Evolutionary conservation across 371 early-diverging fungal genomes (phyloP), one percentile per base, ranked within the genome.

Genomic region (Mortierella polycephala): DNA sequence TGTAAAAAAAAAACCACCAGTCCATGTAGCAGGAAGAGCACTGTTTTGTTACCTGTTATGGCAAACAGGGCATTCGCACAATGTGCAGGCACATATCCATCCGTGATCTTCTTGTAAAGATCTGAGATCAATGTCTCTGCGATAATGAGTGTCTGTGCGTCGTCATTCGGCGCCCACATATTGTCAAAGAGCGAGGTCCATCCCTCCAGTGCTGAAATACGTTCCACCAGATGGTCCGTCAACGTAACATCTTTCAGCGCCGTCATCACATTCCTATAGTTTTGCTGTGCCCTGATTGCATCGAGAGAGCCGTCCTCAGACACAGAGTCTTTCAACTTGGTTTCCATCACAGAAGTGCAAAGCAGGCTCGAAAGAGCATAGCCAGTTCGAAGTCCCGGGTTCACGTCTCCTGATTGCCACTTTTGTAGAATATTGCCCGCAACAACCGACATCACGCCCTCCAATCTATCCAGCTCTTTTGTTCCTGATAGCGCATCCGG

Each of bases 361-460:
- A 84, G 68, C 18, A 86, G 60, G 23, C 82, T 81, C 7, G 87
- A 85, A 7, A 84, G 71, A 1, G 88, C 84, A 66, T 85, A 86
- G 5, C 89, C 89, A 4, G 83, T 77, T 39, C 89, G 69, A 8
- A 88, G 71, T 7, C 89, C 89, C 18, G 89, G 89, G 4, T 83
- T 82, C 4, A 86, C 84, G 39, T 82, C 82, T 10, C 85, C 86
- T 2, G 84, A 77, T 47, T 83, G 84, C 88, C 87, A 88, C 30
- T 77, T 75, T 7, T 76, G 79, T 12, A 72, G 51, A 41, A 77
- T 68, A 40, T 62, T 77, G 16, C 60, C 30, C 11, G 79, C 60
- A 3, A 77, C 71, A 9, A 76, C 71, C 3, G 64, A 62, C 10
- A 76, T 55, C 11, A 76, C 71, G 5, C 77, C 64, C 12, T 71